Conservation (phyloP, 2,329 filamentous ascomycete genomes). For the Aspergillus aculeatinus region DNA sequence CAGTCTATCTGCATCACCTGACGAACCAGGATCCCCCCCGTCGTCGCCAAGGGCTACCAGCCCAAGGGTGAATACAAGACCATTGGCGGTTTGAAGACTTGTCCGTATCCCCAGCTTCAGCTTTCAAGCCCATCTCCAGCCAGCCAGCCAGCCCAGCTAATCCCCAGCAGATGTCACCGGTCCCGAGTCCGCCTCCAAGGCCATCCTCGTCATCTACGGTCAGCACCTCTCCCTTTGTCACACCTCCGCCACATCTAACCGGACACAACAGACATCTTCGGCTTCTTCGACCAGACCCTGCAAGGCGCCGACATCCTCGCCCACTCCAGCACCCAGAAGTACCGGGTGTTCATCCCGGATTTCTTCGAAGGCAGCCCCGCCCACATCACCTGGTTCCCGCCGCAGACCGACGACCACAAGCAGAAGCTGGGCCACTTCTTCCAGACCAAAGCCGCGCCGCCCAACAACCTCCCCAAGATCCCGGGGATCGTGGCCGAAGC, state of each 20-base stretch:
- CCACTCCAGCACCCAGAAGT: slow-evolving; percentile 61
- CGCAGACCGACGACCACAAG: slow-evolving; percentile 60
- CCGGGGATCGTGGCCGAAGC: slow-evolving; percentile 57
- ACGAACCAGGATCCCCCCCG: slow-evolving; percentile 40
- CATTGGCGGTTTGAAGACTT: slow-evolving; percentile 62
- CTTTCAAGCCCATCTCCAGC: too few relatives aligned
- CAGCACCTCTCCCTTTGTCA: slow-evolving; percentile 7
- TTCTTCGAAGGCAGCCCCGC: slow-evolving; percentile 78
- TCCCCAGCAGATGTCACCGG: slow-evolving; percentile 53
- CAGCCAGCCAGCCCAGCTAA: not conserved
- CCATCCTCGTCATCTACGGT: slow-evolving; percentile 58
- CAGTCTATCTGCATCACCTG: not conserved
- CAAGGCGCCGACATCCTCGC: slow-evolving; percentile 65
- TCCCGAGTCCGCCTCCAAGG: slow-evolving; percentile 55
- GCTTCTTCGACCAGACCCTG: slow-evolving; percentile 62
- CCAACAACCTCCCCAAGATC: slow-evolving; percentile 56
- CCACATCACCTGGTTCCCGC: slow-evolving; percentile 61
- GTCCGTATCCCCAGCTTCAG: slow-evolving; percentile 32
- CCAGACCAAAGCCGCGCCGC: slow-evolving; percentile 56
- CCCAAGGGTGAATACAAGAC: slow-evolving; percentile 60
- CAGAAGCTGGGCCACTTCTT: slow-evolving; percentile 62
- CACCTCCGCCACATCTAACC: not conserved
- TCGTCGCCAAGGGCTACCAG: slow-evolving; percentile 49
- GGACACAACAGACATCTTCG: slow-evolving; percentile 57
- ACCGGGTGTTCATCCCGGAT: slow-evolving; percentile 88